These are phyloP conservation scores for Candida schatavii DNA, from an alignment of 805 yeast genomes.

Conservation along the genomic window DNA sequence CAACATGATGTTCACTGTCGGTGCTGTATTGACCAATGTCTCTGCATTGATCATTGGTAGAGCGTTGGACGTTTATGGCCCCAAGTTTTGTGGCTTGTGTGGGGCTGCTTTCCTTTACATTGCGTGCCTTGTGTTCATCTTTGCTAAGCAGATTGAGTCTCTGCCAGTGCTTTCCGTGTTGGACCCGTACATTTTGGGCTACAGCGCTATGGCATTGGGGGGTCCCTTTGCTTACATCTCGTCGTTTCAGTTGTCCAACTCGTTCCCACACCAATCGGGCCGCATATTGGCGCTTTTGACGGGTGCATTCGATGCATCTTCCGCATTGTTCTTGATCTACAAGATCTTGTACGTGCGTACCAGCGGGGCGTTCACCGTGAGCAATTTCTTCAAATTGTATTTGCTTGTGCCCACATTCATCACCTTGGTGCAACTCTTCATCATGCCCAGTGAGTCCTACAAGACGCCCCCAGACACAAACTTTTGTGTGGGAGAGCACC, in stretches of 20 bases:
- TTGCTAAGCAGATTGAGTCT: constrained; percentile 25
- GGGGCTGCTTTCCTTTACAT: constrained; percentile 47
- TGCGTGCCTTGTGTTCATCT: constrained; percentile 47
- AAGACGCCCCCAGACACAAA: constrained; percentile 33
- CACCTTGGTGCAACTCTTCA: constrained; percentile 39
- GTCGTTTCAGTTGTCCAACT: constrained; percentile 54
- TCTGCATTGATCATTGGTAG: constrained; percentile 52
- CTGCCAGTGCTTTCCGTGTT: constrained; percentile 17
- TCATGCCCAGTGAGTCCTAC: constrained; percentile 53
- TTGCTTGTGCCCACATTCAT: constrained; percentile 50
- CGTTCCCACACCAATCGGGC: constrained; percentile 54
- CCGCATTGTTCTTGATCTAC: constrained; percentile 52
- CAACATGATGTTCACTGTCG: constrained; percentile 58
- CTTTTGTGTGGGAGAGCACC: constrained; percentile 22
- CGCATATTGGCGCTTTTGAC: constrained; percentile 51
- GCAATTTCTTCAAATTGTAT: constrained; percentile 45
- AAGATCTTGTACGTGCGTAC: constrained; percentile 35
- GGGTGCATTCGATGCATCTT: constrained; percentile 59
- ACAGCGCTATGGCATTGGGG: constrained; percentile 52
- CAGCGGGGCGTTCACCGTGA: constrained; percentile 34
- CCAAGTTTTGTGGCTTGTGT: constrained; percentile 50
- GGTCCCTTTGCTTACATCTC: constrained; percentile 59
- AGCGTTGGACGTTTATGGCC: constrained; percentile 49
- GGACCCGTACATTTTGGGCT: constrained; percentile 54
- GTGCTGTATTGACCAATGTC: constrained; percentile 54